These are phyloP conservation scores for Ascobolus immersus DNA, from an alignment of 495 filamentous ascomycete species.

Conservation along the genomic window DNA sequence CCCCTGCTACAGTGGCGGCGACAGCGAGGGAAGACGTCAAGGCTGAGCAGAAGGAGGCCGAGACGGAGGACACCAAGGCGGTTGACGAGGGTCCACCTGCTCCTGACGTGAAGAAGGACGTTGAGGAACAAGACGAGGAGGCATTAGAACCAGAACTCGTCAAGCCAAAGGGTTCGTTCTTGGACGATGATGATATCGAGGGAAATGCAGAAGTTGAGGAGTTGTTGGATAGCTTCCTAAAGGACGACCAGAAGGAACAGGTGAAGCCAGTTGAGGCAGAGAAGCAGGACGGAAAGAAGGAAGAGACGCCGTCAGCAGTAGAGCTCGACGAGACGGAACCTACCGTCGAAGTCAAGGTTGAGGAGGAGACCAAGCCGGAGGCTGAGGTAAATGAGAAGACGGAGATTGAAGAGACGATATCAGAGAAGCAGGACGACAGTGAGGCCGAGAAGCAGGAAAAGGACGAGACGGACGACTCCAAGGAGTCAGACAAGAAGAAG, in stretches of 20 bases:
- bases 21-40: not conserved
- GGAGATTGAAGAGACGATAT: conserved; percentile 6
- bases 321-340: conserved; percentile 9
- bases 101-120: not conserved
- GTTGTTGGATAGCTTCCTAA: no score
- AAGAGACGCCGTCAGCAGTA: conserved; percentile 6
- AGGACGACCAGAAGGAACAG: conserved; percentile 5
- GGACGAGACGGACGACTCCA: conserved; percentile 8
- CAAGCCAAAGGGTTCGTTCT: conserved; percentile 23
- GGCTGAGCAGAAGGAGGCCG: conserved; percentile 13
- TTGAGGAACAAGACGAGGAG: not conserved
- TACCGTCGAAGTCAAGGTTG: conserved; percentile 11
- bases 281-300: conserved; percentile 6
- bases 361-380: conserved; percentile 10
- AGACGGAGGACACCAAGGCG: conserved; percentile 3
- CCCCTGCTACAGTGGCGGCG: not conserved
- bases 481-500: conserved; percentile 6
- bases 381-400: conserved; percentile 11
- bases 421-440: conserved; percentile 10
- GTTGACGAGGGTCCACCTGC: not conserved
- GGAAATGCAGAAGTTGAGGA: not conserved
- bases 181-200: conserved; percentile 12
- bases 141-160: conserved; percentile 15
- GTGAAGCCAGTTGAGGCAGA: conserved; percentile 4
- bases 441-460: conserved; percentile 13